Conservation (phyloP, 768 basidiomycete genomes). For the Suillus alpinus region DNA sequence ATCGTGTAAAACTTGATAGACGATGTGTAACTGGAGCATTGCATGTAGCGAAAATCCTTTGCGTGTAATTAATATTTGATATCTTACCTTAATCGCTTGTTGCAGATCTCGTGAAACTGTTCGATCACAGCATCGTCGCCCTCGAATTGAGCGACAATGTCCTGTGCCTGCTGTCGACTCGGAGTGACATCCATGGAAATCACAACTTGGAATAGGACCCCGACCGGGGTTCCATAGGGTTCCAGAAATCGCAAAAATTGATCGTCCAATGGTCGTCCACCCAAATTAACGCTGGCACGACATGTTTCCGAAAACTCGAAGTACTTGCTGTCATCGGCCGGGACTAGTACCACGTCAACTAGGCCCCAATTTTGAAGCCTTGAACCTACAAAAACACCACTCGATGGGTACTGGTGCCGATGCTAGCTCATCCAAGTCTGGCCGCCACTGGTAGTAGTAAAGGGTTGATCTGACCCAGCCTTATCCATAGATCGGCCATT, state of each 20-base stretch:
- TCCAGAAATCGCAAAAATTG: neutral
- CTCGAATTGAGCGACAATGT: conserved; percentile 27
- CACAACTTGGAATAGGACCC: neutral
- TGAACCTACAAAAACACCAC: too few species aligned
- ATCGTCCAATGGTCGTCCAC: too few species aligned
- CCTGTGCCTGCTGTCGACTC: conserved; percentile 24
- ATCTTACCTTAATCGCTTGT: conserved; percentile 30
- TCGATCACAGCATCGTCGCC: conserved; percentile 11
- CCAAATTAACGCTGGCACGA: too few species aligned
- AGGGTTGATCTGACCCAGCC: too few species aligned
- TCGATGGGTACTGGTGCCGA: too few species aligned
- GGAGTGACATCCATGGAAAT: conserved; percentile 16
- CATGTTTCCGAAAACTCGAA: too few species aligned
- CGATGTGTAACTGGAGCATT: conserved; percentile 26
- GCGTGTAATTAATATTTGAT: neutral
- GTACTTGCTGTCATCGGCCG: too few species aligned
- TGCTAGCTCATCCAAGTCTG: too few species aligned
- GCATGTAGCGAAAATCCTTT: neutral
- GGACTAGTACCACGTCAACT: too few species aligned
- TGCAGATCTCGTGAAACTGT: conserved; percentile 22
- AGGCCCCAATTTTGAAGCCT: too few species aligned
- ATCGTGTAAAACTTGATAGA: conserved; percentile 25
- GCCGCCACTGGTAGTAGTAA: too few species aligned
- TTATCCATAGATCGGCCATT: too few species aligned
- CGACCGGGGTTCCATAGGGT: neutral